Evolutionary conservation across 1,284 basidiomycete species (phyloP).

Genomic region (Meira nashicola): DNA sequence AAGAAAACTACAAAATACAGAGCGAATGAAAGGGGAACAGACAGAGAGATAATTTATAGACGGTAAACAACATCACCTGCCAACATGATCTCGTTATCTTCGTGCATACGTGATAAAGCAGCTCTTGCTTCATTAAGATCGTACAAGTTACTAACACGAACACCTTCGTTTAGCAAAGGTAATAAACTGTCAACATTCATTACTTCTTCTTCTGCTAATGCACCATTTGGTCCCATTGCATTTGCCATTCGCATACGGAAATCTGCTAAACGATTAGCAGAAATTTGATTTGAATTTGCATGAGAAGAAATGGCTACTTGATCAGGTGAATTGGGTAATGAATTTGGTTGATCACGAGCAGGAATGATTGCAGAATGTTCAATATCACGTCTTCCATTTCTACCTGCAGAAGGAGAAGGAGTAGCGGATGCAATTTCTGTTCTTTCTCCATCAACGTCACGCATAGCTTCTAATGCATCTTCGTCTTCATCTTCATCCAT

Average conservation of each 20-base stretch:
- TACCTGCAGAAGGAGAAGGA: not conserved
- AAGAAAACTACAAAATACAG: not conserved
- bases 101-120: conserved; percentile 63
- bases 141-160: conserved; percentile 67
- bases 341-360: conserved; percentile 6
- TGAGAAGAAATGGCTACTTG: not conserved
- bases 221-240: conserved; percentile 57
- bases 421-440: conserved; percentile 15
- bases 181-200: conserved; percentile 69
- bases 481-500: conserved; percentile 25
- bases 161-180: conserved; percentile 71
- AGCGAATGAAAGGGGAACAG: not conserved
- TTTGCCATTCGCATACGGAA: conserved; percentile 63
- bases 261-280: conserved; percentile 21
- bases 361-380: not conserved
- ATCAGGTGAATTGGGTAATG: not conserved
- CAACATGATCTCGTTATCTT: conserved; percentile 80
- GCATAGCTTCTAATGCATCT: conserved; percentile 32
- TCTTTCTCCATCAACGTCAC: conserved; percentile 28
- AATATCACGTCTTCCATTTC: not conserved
- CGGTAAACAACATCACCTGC: conserved; percentile 60
- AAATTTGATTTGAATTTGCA: conserved; percentile 4
- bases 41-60: conserved; percentile 8
- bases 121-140: conserved; percentile 71
- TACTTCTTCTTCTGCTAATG: conserved; percentile 61